Evolutionary conservation across 345 rosid genomes (phyloP), one percentile per base, ranked within the genome.

Genomic region (Cardamine occulta): DNA sequence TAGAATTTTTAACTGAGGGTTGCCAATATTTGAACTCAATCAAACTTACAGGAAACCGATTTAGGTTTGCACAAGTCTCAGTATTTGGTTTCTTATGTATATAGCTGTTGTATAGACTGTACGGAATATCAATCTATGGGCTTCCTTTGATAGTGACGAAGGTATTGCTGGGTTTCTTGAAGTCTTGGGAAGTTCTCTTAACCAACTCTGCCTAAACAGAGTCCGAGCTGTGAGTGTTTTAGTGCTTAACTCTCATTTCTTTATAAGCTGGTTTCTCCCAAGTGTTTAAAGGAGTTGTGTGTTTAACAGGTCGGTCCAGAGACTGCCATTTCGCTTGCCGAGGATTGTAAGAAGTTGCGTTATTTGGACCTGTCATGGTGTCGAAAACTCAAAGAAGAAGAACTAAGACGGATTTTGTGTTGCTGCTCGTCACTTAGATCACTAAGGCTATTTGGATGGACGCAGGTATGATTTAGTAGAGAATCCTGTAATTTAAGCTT

Each of bases 361-460:
- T 80, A 47, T 62, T 81, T 89, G 85, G 89, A 87, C 80, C 69
- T 89, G 44, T 89, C 90, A 66, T 87, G 87, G 85, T 89, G 90
- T 76, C 83, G 88, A 55, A 82, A 69, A 35, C 70, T 89, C 64
- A 76, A 68, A 5, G 72, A 85, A 42, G 89, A 83, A 61, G 88
- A 85, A 19, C 63, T 87, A n/a, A 82, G 86, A 23, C 60, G 80
- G 82, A 86, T 87, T 64, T 82, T 81, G 37, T 78, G 79, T 70
- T 80, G 66, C 62, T 89, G 91, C 82, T 52, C 60, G 32, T 83
- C 81, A 58, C 73, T 89, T 70, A 77, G 45, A 79, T 74, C 82
- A 65, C 82, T 89, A 42, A 87, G 80, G 78, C 71, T 89, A 52
- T 87, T 86, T 60, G 94, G 94, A 66, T 89, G 89, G 74, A 70